These are phyloP conservation scores for Fusarium nodosum DNA, from an alignment of 2,329 filamentous ascomycete species.

Conservation along the genomic window DNA sequence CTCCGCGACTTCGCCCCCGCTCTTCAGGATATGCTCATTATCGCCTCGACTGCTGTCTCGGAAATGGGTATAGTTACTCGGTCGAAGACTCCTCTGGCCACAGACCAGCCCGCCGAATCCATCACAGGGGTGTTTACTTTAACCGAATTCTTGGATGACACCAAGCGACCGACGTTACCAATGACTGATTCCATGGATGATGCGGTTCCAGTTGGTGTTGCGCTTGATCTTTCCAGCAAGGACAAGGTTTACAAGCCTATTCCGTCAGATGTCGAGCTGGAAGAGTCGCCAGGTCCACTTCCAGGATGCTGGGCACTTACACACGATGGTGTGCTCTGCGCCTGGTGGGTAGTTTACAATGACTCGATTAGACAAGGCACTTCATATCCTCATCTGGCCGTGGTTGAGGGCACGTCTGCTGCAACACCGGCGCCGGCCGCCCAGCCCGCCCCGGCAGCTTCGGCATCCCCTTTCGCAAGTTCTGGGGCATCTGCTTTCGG, in stretches of 20 bases:
- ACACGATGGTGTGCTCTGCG: constrained; percentile 84
- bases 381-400: constrained; percentile 78
- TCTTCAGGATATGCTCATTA: constrained; percentile 83
- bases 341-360: constrained; percentile 94
- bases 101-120: constrained; percentile 68
- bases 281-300: constrained; percentile 82
- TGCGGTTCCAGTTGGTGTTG: constrained; percentile 85
- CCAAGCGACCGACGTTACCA: constrained; percentile 80
- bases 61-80: constrained; percentile 85
- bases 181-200: constrained; percentile 70
- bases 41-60: constrained; percentile 83
- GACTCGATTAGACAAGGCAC: constrained; percentile 83
- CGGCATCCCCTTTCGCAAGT: constrained; percentile 53
- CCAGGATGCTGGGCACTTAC: constrained; percentile 89
- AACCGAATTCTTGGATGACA: constrained; percentile 79
- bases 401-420: constrained; percentile 56
- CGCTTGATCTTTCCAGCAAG: constrained; percentile 85
- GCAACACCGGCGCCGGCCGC: constrained; percentile 51
- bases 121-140: constrained; percentile 79
- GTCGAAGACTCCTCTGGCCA: constrained; percentile 76
- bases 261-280: constrained; percentile 79
- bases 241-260: constrained; percentile 85
- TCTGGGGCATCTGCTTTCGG: constrained; percentile 58
- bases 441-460: constrained; percentile 48
- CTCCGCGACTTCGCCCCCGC: constrained; percentile 84